Percentiles rank a stretch among this genome's conserved stretches.
Conservation (phyloP, 768 basidiomycete species). For the Rhodotorula graminis region DNA sequence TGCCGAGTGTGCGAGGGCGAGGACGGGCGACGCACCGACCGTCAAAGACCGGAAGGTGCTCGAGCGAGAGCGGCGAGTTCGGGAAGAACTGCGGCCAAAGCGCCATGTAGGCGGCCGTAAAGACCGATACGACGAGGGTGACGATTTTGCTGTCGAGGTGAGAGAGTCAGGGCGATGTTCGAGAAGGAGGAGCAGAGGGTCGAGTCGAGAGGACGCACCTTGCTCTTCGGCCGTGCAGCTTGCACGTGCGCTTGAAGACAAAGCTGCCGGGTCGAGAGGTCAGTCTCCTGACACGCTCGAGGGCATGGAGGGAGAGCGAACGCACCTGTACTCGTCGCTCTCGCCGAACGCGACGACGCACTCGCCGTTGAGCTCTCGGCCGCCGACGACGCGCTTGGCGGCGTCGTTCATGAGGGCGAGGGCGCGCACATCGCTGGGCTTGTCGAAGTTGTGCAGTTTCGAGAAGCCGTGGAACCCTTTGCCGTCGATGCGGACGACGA, state of each 20-base stretch:
- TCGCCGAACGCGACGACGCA: slow-evolving; percentile 91
- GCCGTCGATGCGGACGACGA: slow-evolving; percentile 84
- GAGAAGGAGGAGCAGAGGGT: too few relatives aligned
- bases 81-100: slow-evolving; percentile 79
- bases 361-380: slow-evolving; percentile 54
- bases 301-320: background rate
- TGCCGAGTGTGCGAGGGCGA: rapidly evolving
- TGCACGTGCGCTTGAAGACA: slow-evolving; percentile 67
- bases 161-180: background rate
- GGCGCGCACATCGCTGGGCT: slow-evolving; percentile 87
- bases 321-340: slow-evolving; percentile 91
- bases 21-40: slow-evolving; percentile 63
- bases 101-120: slow-evolving; percentile 85
- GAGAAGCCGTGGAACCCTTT: slow-evolving; percentile 92
- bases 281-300: too few relatives aligned
- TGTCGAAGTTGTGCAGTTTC: slow-evolving; percentile 70
- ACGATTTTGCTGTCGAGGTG: slow-evolving; percentile 66
- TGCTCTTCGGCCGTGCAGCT: slow-evolving; percentile 74
- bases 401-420: slow-evolving; percentile 88
- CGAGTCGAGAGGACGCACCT: slow-evolving; percentile 43
- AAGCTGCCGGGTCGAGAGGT: slow-evolving; percentile 58
- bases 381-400: slow-evolving; percentile 69
- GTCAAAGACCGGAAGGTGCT: slow-evolving; percentile 77
- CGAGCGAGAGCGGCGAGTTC: slow-evolving; percentile 58
- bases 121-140: slow-evolving; percentile 73